Percentiles rank a stretch among this genome's conserved stretches.
Evolutionary conservation across 108 stramenopile species (phyloP).

Genomic region (Epithemia pelagica): DNA sequence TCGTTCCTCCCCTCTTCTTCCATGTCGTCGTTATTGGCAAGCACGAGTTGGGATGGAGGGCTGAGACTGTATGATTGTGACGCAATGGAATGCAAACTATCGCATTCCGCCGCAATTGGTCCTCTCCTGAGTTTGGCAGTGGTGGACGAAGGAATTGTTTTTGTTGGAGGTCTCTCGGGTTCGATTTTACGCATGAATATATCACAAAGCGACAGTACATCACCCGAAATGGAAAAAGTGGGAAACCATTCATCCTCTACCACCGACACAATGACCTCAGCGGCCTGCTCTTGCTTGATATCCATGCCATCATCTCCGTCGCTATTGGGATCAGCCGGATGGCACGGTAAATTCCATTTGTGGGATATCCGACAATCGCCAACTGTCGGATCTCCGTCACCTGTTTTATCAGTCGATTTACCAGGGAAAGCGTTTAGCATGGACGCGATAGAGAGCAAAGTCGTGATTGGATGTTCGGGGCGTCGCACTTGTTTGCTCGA

Average conservation of each 20-base stretch:
- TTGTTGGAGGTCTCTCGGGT: constrained; percentile 68
- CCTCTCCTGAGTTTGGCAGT: constrained; percentile 62
- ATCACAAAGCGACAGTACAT: constrained; percentile 1
- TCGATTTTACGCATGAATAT: constrained; percentile 21
- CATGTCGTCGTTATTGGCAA: constrained; percentile 38
- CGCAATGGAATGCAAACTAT: constrained; percentile 24
- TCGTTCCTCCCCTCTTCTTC: constrained; percentile 23
- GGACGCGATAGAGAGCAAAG: constrained; percentile 40
- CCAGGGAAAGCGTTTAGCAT: constrained; percentile 83
- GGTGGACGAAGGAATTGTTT: constrained; percentile 15
- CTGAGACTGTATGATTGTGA: constrained; percentile 60
- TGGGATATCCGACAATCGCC: constrained; percentile 55
- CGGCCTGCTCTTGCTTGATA: constrained; percentile 22
- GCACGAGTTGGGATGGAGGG: constrained; percentile 74
- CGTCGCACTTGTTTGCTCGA: constrained; percentile 53
- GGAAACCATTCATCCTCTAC: not conserved
- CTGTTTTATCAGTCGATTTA: constrained; percentile 18
- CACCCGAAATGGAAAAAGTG: constrained; percentile 1
- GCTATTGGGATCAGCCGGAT: constrained; percentile 64
- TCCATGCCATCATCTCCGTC: constrained; percentile 8
- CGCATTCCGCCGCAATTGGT: constrained; percentile 48
- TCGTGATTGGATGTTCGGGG: constrained; percentile 67
- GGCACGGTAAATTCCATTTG: constrained; percentile 52
- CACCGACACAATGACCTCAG: constrained; percentile 12
- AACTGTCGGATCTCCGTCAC: not conserved